Conservation (phyloP, 2,329 filamentous ascomycete genomes). For the Trichoderma lentiforme region DNA sequence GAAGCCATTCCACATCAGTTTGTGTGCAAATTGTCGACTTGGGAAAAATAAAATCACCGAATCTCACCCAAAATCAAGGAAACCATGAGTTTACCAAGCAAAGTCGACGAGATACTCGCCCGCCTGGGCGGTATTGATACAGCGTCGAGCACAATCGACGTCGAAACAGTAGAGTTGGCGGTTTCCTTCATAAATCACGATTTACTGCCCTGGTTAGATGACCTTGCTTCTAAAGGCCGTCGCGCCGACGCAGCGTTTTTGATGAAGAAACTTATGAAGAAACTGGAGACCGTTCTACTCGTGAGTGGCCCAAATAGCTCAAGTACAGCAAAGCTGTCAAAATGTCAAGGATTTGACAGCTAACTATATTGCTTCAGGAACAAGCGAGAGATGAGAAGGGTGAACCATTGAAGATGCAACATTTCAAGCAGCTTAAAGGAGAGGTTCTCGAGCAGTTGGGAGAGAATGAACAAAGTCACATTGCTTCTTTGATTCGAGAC, state of each 20-base stretch:
- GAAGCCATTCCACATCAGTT: too few species aligned
- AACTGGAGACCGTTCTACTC: neutral
- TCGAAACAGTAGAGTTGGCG: too few species aligned
- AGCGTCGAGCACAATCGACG: neutral
- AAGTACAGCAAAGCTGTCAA: neutral
- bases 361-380: neutral
- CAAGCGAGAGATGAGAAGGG: neutral
- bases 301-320: neutral
- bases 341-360: neutral
- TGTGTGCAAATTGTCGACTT: too few species aligned
- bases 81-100: neutral
- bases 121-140: neutral
- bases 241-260: neutral
- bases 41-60: neutral
- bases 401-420: neutral
- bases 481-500: neutral
- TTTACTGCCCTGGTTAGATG: neutral
- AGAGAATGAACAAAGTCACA: neutral
- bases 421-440: neutral
- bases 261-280: neutral
- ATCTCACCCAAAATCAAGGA: neutral
- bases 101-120: accelerated
- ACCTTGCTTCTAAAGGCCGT: accelerated
- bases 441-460: accelerated
- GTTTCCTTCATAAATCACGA: neutral